Percentiles rank a stretch among this genome's conserved stretches.
Conservation (phyloP, 768 basidiomycete species). For the Lactarius indigo region DNA sequence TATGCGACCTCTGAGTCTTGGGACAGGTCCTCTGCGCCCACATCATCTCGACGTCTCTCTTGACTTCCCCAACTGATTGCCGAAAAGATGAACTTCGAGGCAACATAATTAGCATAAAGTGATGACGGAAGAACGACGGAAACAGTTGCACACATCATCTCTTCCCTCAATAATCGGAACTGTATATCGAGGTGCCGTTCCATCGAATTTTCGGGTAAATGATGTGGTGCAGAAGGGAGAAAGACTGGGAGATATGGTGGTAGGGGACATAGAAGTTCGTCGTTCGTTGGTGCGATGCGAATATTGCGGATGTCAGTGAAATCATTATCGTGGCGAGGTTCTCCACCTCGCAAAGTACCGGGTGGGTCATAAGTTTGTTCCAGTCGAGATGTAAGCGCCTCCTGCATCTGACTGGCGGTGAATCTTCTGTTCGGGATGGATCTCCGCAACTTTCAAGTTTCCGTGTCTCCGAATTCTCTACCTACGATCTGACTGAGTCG, state of each 20-base stretch:
- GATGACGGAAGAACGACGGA: neutral
- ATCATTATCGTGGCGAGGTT: conserved; percentile 71
- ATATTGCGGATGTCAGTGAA: conserved; percentile 51
- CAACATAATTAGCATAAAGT: neutral
- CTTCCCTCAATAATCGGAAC: conserved; percentile 71
- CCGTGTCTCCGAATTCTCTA: conserved; percentile 44
- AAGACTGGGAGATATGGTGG: conserved; percentile 62
- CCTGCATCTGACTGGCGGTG: conserved; percentile 28
- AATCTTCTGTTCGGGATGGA: conserved; percentile 2
- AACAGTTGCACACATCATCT: conserved; percentile 49
- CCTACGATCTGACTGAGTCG: conserved; percentile 44
- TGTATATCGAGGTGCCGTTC: conserved; percentile 67
- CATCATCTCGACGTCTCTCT: conserved; percentile 24
- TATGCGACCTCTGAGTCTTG: conserved; percentile 28
- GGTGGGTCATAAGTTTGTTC: conserved; percentile 51
- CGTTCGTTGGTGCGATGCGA: conserved; percentile 65
- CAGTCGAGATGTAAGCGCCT: conserved; percentile 40
- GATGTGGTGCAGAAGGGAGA: conserved; percentile 59
- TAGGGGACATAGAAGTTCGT: conserved; percentile 50
- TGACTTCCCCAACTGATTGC: conserved; percentile 22
- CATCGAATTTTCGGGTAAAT: conserved; percentile 54
- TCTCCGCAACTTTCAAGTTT: conserved; percentile 21
- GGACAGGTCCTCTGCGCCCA: neutral
- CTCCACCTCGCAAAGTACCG: conserved; percentile 44
- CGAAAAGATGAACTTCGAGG: conserved; percentile 20